These are phyloP conservation scores for Lactarius tabidus DNA, from an alignment of 768 basidiomycete genomes.

Conservation along the genomic window DNA sequence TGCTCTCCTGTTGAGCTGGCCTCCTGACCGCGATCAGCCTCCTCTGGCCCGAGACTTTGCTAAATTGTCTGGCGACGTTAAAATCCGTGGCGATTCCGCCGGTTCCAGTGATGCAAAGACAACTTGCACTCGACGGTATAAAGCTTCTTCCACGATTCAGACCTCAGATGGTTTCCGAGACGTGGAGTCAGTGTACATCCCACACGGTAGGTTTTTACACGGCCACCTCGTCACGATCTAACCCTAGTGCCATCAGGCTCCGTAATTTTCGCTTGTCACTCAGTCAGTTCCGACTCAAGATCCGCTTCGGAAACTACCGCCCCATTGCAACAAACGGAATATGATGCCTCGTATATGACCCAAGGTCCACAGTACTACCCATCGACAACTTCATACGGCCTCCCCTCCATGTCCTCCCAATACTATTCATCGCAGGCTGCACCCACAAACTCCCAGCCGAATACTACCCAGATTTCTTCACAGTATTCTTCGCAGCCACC, in stretches of 20 bases:
- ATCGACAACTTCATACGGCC: slow-evolving; percentile 28
- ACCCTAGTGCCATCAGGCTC: slow-evolving; percentile 40
- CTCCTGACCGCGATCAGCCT: slow-evolving; percentile 51
- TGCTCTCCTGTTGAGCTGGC: slow-evolving; percentile 68
- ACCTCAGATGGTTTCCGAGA: slow-evolving; percentile 50
- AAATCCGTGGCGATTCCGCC: slow-evolving; percentile 48
- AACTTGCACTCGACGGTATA: slow-evolving; percentile 81
- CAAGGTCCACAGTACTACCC: slow-evolving; percentile 31
- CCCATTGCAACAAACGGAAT: slow-evolving; percentile 24
- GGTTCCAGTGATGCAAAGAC: slow-evolving; percentile 72
- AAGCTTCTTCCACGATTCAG: slow-evolving; percentile 59
- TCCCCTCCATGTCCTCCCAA: slow-evolving; percentile 28
- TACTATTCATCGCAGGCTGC: slow-evolving; percentile 18
- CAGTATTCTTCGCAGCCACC: slow-evolving; percentile 22
- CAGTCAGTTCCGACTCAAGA: slow-evolving; percentile 43
- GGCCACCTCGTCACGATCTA: slow-evolving; percentile 22
- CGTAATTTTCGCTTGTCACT: slow-evolving; percentile 73
- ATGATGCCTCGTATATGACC: slow-evolving; percentile 30
- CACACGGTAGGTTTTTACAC: slow-evolving; percentile 61
- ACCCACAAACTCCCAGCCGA: slow-evolving; percentile 15
- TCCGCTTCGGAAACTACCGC: slow-evolving; percentile 26
- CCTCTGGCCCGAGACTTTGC: slow-evolving; percentile 40
- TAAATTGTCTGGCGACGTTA: slow-evolving; percentile 63
- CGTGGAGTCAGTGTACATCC: slow-evolving; percentile 86
- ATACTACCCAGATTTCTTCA: slow-evolving; percentile 18